phyloP scores from a whole-genome alignment of 345 rosid genomes.

The Ceriops tagal region DNA sequence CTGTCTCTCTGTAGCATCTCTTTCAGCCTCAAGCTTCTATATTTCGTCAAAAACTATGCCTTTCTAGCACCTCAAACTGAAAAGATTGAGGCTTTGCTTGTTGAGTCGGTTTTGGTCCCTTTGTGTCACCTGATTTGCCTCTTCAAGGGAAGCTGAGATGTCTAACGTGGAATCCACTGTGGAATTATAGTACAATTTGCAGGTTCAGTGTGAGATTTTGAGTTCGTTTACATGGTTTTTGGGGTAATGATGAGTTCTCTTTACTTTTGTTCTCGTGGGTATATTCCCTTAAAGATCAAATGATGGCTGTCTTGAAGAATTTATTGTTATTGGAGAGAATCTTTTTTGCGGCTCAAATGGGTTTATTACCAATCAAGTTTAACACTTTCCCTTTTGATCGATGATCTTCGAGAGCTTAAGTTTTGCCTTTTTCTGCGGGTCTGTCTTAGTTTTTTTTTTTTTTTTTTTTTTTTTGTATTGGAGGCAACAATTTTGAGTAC shows the following conservation, averaged over 20 bases:
- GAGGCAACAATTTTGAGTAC: constrained; percentile 21
- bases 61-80: constrained; percentile 13
- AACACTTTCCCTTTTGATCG: constrained; percentile 14
- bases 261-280: constrained; percentile 14
- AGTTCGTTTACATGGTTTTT: constrained; percentile 22
- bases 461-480: constrained; percentile 25
- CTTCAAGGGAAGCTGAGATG: constrained; percentile 11
- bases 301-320: constrained; percentile 15
- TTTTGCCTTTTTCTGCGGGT: constrained; percentile 22
- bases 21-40: constrained; percentile 1
- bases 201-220: constrained; percentile 9
- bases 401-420: constrained; percentile 23
- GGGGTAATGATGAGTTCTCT: constrained; percentile 12
- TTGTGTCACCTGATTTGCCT: constrained; percentile 15
- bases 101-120: constrained; percentile 13
- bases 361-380: constrained; percentile 1
- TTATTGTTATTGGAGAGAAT: constrained; percentile 12
- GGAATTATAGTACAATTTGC: constrained; percentile 8
- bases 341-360: constrained; percentile 15
- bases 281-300: constrained; percentile 12
- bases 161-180: not conserved
- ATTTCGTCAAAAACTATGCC: constrained; percentile 8
- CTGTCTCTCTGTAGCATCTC: constrained; percentile 5
- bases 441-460: not conserved
- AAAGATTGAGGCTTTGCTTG: constrained; percentile 19